phyloP scores from a whole-genome alignment of 768 basidiomycete genomes.

The Leccinum obscurum region DNA sequence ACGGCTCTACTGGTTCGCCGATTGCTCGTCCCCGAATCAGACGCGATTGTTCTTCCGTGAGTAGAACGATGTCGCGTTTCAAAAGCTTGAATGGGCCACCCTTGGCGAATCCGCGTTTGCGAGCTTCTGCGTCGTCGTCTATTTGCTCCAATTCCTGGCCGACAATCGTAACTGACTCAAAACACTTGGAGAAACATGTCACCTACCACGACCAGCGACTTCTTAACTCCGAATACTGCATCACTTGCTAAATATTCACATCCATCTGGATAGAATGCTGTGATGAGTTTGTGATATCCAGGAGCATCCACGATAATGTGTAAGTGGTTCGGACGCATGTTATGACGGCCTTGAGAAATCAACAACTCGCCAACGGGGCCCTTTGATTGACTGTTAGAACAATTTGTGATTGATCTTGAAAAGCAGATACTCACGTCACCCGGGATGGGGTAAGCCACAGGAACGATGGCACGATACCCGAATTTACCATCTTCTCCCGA shows the following conservation, averaged over 20 bases:
- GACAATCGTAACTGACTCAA: not conserved
- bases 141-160: slow-evolving; percentile 53
- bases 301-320: slow-evolving; percentile 72
- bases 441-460: slow-evolving; percentile 71
- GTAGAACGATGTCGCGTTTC: slow-evolving; percentile 45
- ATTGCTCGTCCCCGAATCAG: slow-evolving; percentile 23
- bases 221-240: slow-evolving; percentile 81
- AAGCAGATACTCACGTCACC: slow-evolving; percentile 48
- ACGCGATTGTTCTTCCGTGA: slow-evolving; percentile 43
- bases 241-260: slow-evolving; percentile 69
- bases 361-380: slow-evolving; percentile 74
- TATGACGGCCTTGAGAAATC: slow-evolving; percentile 58
- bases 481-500: slow-evolving; percentile 63
- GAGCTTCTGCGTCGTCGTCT: slow-evolving; percentile 52
- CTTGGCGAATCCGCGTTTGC: slow-evolving; percentile 48
- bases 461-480: slow-evolving; percentile 71
- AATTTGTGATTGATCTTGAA: slow-evolving; percentile 4
- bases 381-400: slow-evolving; percentile 30
- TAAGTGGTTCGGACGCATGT: slow-evolving; percentile 78
- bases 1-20: slow-evolving; percentile 10
- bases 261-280: slow-evolving; percentile 73
- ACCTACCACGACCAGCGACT: slow-evolving; percentile 72
- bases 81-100: slow-evolving; percentile 50
- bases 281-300: slow-evolving; percentile 71
- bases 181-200: not conserved